phyloP scores from a whole-genome alignment of 371 early-diverging fungal species.

The Mycotypha africana region DNA sequence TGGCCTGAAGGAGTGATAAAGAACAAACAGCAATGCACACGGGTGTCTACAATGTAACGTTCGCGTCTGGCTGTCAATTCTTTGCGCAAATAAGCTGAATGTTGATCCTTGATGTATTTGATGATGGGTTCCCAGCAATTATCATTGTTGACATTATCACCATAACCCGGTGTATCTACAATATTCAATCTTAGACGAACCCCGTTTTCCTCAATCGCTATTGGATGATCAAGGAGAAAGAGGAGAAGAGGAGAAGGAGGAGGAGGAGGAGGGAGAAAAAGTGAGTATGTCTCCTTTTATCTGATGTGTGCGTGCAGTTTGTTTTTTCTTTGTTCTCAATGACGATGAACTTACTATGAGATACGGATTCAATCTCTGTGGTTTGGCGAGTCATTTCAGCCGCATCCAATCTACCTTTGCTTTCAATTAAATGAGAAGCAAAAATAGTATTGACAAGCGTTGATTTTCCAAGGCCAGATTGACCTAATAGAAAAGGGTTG shows the following conservation, averaged over 20 bases:
- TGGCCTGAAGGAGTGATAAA: constrained; percentile 74
- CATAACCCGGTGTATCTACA: constrained; percentile 77
- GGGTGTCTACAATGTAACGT: constrained; percentile 76
- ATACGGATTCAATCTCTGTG: constrained; percentile 76
- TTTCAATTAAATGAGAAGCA: constrained; percentile 79
- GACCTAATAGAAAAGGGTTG: constrained; percentile 50
- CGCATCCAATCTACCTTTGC: constrained; percentile 69
- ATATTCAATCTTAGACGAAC: constrained; percentile 79
- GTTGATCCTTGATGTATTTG: constrained; percentile 91
- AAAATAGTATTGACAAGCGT: constrained; percentile 97
- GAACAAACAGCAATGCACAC: constrained; percentile 78
- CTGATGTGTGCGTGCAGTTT: no score
- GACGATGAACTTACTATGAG: constrained; percentile 71
- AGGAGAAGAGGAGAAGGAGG: no score
- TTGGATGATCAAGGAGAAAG: not conserved
- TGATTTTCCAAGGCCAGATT: constrained; percentile 97
- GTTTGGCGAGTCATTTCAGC: constrained; percentile 73
- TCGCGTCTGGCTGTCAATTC: constrained; percentile 82
- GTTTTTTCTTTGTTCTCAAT: not conserved
- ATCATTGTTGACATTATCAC: constrained; percentile 84
- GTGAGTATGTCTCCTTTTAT: no score
- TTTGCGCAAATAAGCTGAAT: constrained; percentile 82
- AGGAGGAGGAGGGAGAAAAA: no score
- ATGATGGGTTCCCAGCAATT: constrained; percentile 89
- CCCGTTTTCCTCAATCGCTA: constrained; percentile 80